A percentile compares a stretch with the other conserved stretches of the same genome.
Evolutionary conservation across 1,139 yeast species (phyloP).

Genomic region (Candida neerlandica): DNA sequence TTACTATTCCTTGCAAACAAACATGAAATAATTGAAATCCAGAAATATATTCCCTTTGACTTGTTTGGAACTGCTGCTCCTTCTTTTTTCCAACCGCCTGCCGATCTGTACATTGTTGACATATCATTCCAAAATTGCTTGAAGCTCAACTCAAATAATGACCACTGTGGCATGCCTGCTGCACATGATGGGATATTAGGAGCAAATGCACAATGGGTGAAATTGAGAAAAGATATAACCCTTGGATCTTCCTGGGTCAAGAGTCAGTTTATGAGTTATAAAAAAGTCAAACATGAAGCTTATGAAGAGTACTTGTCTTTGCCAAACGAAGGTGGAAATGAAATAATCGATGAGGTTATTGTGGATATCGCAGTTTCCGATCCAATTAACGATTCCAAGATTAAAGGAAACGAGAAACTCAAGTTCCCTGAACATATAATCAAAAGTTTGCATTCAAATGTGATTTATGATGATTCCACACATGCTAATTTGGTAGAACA

Average conservation of each 20-base stretch:
- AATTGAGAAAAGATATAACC: slow-evolving; percentile 40
- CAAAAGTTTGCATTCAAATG: slow-evolving; percentile 29
- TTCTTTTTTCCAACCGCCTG: slow-evolving; percentile 42
- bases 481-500: slow-evolving; percentile 22
- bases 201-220: slow-evolving; percentile 33
- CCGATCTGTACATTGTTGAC: slow-evolving; percentile 42
- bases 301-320: slow-evolving; percentile 8
- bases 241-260: slow-evolving; percentile 38
- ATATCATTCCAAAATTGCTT: slow-evolving; percentile 36
- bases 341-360: slow-evolving; percentile 28
- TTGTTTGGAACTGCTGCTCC: slow-evolving; percentile 28
- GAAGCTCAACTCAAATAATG: slow-evolving; percentile 24
- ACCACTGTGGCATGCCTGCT: slow-evolving; percentile 37
- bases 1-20: slow-evolving; percentile 37
- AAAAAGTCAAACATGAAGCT: slow-evolving; percentile 25
- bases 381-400: slow-evolving; percentile 27
- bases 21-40: slow-evolving; percentile 30
- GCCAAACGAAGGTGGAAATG: slow-evolving; percentile 6
- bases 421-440: slow-evolving; percentile 33
- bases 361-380: slow-evolving; percentile 43
- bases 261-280: slow-evolving; percentile 35
- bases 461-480: slow-evolving; percentile 33
- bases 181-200: slow-evolving; percentile 33
- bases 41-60: slow-evolving; percentile 31
- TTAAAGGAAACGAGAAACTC: slow-evolving; percentile 35